Conservation (phyloP, 352 stramenopile species). For the Pythium dissimile region DNA sequence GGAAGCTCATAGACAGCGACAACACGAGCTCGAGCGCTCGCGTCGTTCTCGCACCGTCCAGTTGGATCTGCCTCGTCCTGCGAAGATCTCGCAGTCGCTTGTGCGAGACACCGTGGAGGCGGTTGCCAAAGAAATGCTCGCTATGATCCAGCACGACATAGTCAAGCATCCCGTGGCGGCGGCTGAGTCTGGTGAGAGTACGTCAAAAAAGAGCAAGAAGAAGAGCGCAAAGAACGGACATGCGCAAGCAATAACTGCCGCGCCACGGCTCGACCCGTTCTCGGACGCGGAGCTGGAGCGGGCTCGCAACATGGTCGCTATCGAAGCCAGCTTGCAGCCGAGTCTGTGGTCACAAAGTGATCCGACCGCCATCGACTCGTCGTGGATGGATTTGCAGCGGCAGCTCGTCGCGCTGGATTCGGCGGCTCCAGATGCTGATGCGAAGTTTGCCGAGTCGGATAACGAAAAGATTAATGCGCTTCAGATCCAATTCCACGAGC, state of each 20-base stretch:
- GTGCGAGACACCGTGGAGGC: slow-evolving; percentile 38
- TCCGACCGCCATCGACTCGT: slow-evolving; percentile 10
- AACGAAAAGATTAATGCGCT: slow-evolving; percentile 52
- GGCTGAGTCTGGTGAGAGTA: slow-evolving; percentile 31
- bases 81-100: slow-evolving; percentile 47
- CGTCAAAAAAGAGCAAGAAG: slow-evolving; percentile 63
- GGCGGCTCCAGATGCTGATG: slow-evolving; percentile 20
- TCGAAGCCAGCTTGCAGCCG: slow-evolving; percentile 58
- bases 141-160: slow-evolving; percentile 63
- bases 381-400: slow-evolving; percentile 42
- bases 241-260: slow-evolving; percentile 32
- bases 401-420: slow-evolving; percentile 32
- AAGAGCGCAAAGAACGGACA: slow-evolving; percentile 49
- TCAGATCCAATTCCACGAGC: slow-evolving; percentile 52
- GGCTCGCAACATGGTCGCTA: slow-evolving; percentile 72
- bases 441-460: slow-evolving; percentile 37
- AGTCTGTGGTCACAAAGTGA: slow-evolving; percentile 41
- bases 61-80: slow-evolving; percentile 62
- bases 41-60: slow-evolving; percentile 69
- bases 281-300: slow-evolving; percentile 60
- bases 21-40: slow-evolving; percentile 51
- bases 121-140: slow-evolving; percentile 60
- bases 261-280: slow-evolving; percentile 38
- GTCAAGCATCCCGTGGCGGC: slow-evolving; percentile 40
- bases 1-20: slow-evolving; percentile 30